These are phyloP conservation scores for Colletotrichum sp. DNA, from an alignment of 2,329 filamentous ascomycete genomes.

Conservation along the genomic window DNA sequence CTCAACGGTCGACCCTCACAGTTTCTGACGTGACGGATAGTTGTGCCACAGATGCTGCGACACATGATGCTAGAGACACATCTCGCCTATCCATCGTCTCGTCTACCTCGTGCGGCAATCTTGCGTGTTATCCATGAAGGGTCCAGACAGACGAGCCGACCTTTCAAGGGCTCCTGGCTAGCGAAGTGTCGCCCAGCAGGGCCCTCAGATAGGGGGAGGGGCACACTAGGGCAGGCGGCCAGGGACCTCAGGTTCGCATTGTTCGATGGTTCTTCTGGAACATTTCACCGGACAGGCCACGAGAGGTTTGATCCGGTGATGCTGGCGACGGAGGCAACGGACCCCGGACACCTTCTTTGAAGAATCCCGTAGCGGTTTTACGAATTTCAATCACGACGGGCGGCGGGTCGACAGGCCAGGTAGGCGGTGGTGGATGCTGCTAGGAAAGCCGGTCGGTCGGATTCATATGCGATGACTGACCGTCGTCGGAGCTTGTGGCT, in stretches of 20 bases:
- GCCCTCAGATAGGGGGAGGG: conserved; percentile 21
- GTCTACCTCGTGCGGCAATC: conserved; percentile 16
- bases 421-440: neutral
- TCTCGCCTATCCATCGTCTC: conserved; percentile 4
- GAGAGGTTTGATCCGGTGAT: neutral
- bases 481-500: conserved; percentile 1
- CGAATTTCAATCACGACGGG: neutral
- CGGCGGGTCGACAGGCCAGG: conserved; percentile 2
- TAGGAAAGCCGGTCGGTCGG: neutral
- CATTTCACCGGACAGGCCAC: neutral
- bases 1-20: neutral
- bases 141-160: conserved; percentile 8
- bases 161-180: conserved; percentile 9
- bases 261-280: conserved; percentile 20
- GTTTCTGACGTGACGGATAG: neutral
- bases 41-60: neutral
- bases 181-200: conserved; percentile 12
- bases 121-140: conserved; percentile 16
- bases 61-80: neutral
- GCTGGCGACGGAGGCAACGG: conserved; percentile 7
- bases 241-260: neutral
- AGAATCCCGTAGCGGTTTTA: neutral
- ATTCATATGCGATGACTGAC: neutral
- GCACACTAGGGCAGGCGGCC: conserved; percentile 1
- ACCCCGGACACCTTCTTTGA: conserved; percentile 10